phyloP scores from a whole-genome alignment of 257 asterid genomes.

The Petrea volubilis region DNA sequence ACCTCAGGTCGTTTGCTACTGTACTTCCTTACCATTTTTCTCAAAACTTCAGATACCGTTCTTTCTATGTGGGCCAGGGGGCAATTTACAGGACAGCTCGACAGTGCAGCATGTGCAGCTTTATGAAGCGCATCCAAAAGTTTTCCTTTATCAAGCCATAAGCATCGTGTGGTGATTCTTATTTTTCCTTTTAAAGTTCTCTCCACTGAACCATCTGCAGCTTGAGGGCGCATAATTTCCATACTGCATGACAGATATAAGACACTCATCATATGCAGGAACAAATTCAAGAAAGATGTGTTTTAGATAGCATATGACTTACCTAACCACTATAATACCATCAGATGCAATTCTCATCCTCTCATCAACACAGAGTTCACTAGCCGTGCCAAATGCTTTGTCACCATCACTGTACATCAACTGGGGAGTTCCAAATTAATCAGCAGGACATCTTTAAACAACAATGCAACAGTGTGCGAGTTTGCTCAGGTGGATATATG shows the following conservation, averaged over 20 bases:
- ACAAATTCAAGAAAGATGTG: constrained; percentile 21
- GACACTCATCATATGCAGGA: constrained; percentile 20
- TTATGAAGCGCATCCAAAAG: constrained; percentile 95
- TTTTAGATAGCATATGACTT: not conserved
- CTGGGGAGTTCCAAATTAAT: constrained; percentile 47
- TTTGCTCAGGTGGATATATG: constrained; percentile 5
- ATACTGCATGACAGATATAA: constrained; percentile 57
- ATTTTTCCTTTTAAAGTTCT: constrained; percentile 82
- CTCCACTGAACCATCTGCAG: constrained; percentile 44
- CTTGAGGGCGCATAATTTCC: constrained; percentile 90
- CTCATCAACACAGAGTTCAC: constrained; percentile 92
- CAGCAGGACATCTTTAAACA: constrained; percentile 23
- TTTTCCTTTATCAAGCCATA: constrained; percentile 98
- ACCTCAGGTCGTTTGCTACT: constrained; percentile 96
- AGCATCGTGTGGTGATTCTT: constrained; percentile 93
- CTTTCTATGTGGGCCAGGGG: constrained; percentile 92
- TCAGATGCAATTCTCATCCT: constrained; percentile 87
- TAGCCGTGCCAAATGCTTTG: constrained; percentile 96
- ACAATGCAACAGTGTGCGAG: constrained; percentile 13
- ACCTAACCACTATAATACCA: constrained; percentile 96
- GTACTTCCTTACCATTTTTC: constrained; percentile 89
- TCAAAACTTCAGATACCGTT: constrained; percentile 85
- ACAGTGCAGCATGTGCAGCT: constrained; percentile 93
- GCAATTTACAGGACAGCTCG: constrained; percentile 84
- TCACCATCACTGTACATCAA: constrained; percentile 99